Conservation (phyloP, 306 rosid genomes). For the Carpinus fangiana region DNA sequence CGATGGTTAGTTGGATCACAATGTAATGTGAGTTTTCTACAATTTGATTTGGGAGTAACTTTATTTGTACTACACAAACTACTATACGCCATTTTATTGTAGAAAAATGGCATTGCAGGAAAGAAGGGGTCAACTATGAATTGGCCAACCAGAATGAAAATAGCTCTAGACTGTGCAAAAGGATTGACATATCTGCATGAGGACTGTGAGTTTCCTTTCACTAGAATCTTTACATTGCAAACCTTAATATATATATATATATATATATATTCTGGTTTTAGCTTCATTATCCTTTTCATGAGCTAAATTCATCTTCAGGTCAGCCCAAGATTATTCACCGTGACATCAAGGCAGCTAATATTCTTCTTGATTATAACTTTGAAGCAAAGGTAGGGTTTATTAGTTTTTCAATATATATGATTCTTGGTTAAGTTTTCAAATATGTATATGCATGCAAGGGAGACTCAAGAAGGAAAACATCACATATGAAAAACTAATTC, state of each 20-base stretch:
- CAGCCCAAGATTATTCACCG: constrained; percentile 47
- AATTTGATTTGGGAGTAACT: not conserved
- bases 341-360: constrained; percentile 46
- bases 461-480: too few relatives aligned
- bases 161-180: constrained; percentile 46
- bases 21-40: not conserved
- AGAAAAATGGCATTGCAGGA: constrained; percentile 28
- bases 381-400: constrained; percentile 37
- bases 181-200: constrained; percentile 49
- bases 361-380: constrained; percentile 37
- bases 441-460: too few relatives aligned
- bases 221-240: not conserved
- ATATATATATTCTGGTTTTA: not conserved
- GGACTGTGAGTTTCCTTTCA: constrained; percentile 37
- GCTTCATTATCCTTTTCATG: constrained; percentile 7
- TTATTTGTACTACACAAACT: constrained; percentile 5
- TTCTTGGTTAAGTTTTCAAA: not conserved
- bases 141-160: constrained; percentile 38
- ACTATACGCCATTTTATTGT: not conserved
- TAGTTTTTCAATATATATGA: constrained; percentile 3
- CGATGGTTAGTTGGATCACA: not conserved
- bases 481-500: too few relatives aligned
- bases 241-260: too few relatives aligned
- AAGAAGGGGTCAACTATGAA: constrained; percentile 32
- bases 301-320: constrained; percentile 33